A percentile compares a stretch with the other conserved stretches of the same genome.
Evolutionary conservation across 176 grass and related monocot species (phyloP).

Genomic region (Eragrostis curvula): DNA sequence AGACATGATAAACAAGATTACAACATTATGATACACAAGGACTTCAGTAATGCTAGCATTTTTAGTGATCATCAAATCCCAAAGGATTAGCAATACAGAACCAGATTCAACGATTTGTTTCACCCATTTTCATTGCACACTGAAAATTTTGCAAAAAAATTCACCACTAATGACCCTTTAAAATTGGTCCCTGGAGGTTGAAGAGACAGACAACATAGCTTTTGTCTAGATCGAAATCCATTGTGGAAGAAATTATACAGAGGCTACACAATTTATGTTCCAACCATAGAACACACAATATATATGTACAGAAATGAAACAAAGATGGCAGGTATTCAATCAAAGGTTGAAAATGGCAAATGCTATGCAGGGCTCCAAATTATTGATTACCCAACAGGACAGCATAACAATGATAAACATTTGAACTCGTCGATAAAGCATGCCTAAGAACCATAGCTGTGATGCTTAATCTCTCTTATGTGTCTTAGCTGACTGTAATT

Average conservation of each 20-base stretch:
- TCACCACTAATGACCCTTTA: neutral
- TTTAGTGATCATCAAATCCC: neutral
- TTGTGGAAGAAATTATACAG: conserved; percentile 6
- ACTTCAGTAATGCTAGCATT: neutral
- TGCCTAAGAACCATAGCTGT: neutral
- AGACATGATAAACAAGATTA: conserved; percentile 18
- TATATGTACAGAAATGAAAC: neutral
- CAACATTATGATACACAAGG: conserved; percentile 7
- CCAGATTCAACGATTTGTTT: neutral
- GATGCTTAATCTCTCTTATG: neutral
- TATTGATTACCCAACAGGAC: conserved; percentile 7
- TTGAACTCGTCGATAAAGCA: neutral
- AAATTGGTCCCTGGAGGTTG: neutral
- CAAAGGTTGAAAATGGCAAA: neutral
- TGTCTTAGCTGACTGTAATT: neutral
- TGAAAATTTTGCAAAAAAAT: conserved; percentile 6
- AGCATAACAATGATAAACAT: neutral
- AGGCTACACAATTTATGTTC: conserved; percentile 4
- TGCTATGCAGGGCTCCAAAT: neutral
- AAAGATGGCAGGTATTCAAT: neutral
- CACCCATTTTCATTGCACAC: neutral
- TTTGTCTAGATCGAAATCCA: neutral
- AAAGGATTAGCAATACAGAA: conserved; percentile 2
- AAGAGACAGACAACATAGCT: neutral
- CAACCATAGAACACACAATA: neutral